Base-by-base conservation (phyloP, 129 eudicot species). In the Smallanthus sonchifolius region DNA sequence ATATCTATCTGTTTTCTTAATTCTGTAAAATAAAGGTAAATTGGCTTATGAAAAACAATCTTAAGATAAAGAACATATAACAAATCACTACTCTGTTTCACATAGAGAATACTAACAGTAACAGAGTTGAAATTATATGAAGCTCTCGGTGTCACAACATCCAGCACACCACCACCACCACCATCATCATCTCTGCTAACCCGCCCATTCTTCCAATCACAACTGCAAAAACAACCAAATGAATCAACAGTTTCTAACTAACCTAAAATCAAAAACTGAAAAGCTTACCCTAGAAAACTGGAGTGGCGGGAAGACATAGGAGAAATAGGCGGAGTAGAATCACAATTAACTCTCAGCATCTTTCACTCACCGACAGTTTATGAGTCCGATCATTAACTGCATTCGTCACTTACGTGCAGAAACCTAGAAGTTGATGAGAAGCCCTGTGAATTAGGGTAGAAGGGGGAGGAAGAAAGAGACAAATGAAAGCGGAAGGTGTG, bases 311-410 rank as follows among this genome's bases (percentile, higher is more conserved):
- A 68, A 1, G 80, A 76, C 6, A 76, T 35, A 32, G 74, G 73
- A 8, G 81, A 77, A 77, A 77, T 36, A 35, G 69, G 81, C 14
- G 61, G 42, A 77, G 70, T 47, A 3, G 81, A 77, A 77, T 69
- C 81, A 77, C 70, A 69, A 48, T 69, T 44, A 36, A 77, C 20
- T 59, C 49, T 59, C 34, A 62, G 75, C 81, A 77, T 77, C 64
- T 19, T 44, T 65, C 36, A 47, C 15, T 77, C 81, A 77, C 81
- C 72, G 81, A 77, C 81, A 77, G 71, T 60, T 44, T 54, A 32
- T 57, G 68, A 36, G 45, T 73, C 36, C 1, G 56, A 75, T 10
- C 73, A 75, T 65, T 38, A 75, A 40, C 66, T 52, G 73, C 73
- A 66, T 47, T 71, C 13, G 57, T 28, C 14, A 37, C n/a, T 35